These are phyloP conservation scores for Suhomyces chickasaworum DNA, from an alignment of 1,139 yeast genomes.

Conservation along the genomic window DNA sequence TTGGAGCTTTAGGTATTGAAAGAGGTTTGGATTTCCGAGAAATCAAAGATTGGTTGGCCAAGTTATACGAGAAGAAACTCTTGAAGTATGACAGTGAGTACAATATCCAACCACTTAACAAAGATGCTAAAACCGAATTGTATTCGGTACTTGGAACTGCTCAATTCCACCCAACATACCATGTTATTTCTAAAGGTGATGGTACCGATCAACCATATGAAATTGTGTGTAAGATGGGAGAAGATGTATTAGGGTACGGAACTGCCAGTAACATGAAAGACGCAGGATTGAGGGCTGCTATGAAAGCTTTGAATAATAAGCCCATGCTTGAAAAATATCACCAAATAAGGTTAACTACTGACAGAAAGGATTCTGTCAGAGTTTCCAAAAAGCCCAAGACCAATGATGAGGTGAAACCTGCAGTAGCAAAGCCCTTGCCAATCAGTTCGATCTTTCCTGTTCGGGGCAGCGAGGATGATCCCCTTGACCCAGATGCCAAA, in stretches of 20 bases:
- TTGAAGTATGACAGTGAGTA: slow-evolving; percentile 30
- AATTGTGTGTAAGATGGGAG: slow-evolving; percentile 68
- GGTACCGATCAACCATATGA: slow-evolving; percentile 53
- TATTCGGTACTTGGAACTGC: slow-evolving; percentile 83
- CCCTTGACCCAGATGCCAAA: slow-evolving; percentile 39
- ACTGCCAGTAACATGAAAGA: slow-evolving; percentile 60
- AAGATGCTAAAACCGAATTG: slow-evolving; percentile 72
- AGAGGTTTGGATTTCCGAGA: slow-evolving; percentile 45
- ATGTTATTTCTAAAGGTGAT: slow-evolving; percentile 25
- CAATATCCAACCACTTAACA: slow-evolving; percentile 38
- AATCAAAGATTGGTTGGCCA: slow-evolving; percentile 62
- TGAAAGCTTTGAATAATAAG: slow-evolving; percentile 63
- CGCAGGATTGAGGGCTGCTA: slow-evolving; percentile 74
- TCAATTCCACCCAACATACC: slow-evolving; percentile 64
- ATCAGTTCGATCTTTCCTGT: slow-evolving; percentile 31
- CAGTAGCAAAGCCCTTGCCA: not conserved
- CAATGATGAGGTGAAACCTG: slow-evolving; percentile 10
- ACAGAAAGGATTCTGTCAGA: slow-evolving; percentile 48
- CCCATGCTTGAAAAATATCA: slow-evolving; percentile 65
- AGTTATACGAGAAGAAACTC: slow-evolving; percentile 45
- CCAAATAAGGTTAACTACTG: slow-evolving; percentile 59
- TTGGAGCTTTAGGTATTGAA: slow-evolving; percentile 80
- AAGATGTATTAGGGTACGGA: slow-evolving; percentile 58
- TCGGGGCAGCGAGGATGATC: slow-evolving; percentile 27
- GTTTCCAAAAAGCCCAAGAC: slow-evolving; percentile 14